Evolutionary conservation across 1,284 basidiomycete genomes (phyloP).

Genomic region (Apiotrichum brassicae): DNA sequence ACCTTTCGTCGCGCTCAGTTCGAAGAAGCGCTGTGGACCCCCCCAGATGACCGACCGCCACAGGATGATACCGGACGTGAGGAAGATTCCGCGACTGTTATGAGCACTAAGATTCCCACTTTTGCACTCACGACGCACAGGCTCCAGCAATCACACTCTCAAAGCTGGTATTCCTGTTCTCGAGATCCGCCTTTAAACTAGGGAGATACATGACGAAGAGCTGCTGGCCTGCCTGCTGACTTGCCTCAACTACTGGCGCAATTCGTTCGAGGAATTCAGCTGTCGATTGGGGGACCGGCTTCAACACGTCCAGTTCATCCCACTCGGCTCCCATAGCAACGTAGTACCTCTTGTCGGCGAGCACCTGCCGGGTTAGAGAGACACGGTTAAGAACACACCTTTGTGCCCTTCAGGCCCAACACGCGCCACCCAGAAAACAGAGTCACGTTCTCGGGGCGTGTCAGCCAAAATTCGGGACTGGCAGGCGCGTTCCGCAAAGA

Average conservation of each 20-base stretch:
- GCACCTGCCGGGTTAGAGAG: neutral
- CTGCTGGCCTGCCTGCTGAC: constrained; percentile 8
- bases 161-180: constrained; percentile 20
- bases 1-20: no score
- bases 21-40: neutral
- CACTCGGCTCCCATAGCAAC: constrained; percentile 34
- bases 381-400: neutral
- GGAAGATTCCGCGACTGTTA: constrained; percentile 18
- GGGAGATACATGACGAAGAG: constrained; percentile 22
- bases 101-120: neutral
- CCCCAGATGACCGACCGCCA: constrained; percentile 26
- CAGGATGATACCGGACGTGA: constrained; percentile 21
- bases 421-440: constrained; percentile 32
- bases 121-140: constrained; percentile 20
- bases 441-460: constrained; percentile 18
- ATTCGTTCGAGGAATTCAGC: constrained; percentile 24
- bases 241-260: constrained; percentile 12
- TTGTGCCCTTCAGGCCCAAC: constrained; percentile 21
- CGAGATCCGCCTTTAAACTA: constrained; percentile 19
- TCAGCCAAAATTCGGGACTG: constrained; percentile 20
- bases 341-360: constrained; percentile 27
- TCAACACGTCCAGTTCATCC: constrained; percentile 29
- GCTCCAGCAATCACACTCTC: constrained; percentile 11
- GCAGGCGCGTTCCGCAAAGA: constrained; percentile 5
- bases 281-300: constrained; percentile 9